Percentiles rank a stretch among this genome's conserved stretches.
Conservation (phyloP, 495 filamentous ascomycete species). For the Podospora didyma region DNA sequence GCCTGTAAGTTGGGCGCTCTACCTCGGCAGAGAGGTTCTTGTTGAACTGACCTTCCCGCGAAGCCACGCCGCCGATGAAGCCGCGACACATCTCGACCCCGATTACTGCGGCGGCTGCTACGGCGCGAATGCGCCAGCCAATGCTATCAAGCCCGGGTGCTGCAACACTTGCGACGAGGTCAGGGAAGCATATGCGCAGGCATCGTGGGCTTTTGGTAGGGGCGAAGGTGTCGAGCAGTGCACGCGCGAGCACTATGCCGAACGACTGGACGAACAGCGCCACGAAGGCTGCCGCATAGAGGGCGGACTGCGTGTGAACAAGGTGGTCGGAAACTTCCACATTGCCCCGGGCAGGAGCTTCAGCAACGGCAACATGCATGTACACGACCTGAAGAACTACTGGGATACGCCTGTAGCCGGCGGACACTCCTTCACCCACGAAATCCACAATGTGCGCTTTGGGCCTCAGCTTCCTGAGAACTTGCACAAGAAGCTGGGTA, state of each 20-base stretch:
- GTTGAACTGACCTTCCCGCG: background rate
- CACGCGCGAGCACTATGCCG: constrained; percentile 85
- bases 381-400: constrained; percentile 95
- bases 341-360: constrained; percentile 93
- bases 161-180: constrained; percentile 98
- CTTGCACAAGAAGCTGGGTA: constrained; percentile 57
- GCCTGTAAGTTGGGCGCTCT: constrained; percentile 55
- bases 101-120: constrained; percentile 93
- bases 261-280: constrained; percentile 80
- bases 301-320: constrained; percentile 90
- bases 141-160: constrained; percentile 72
- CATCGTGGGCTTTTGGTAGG: constrained; percentile 88
- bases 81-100: constrained; percentile 80
- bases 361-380: constrained; percentile 91
- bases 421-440: constrained; percentile 82
- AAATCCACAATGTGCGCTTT: constrained; percentile 88
- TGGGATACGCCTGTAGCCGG: constrained; percentile 59
- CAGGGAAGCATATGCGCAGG: constrained; percentile 81
- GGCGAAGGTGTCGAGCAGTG: constrained; percentile 95
- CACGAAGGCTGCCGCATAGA: constrained; percentile 94
- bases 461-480: constrained; percentile 84
- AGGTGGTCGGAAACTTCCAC: constrained; percentile 98
- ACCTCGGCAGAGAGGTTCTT: background rate
- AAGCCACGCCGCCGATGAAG: constrained; percentile 58
- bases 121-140: constrained; percentile 68